Percentiles rank a stretch among this genome's conserved stretches.
phyloP scores from a whole-genome alignment of 78 protist genomes.

The Cavenderia fasciculata region DNA sequence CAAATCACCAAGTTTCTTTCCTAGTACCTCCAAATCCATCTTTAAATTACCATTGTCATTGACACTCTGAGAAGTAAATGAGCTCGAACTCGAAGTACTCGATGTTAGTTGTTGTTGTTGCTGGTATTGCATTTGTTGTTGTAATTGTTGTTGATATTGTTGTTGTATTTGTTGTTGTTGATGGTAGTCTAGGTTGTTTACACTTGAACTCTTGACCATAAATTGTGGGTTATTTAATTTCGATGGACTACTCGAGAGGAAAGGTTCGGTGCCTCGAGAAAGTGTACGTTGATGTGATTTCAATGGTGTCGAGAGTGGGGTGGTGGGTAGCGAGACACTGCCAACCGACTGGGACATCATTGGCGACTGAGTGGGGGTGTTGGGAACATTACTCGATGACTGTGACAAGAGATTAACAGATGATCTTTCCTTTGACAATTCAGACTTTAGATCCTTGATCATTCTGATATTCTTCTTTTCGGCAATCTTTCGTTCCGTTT shows the following conservation, averaged over 20 bases:
- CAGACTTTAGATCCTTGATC: constrained; percentile 63
- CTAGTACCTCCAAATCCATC: constrained; percentile 40
- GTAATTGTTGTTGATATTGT: background rate
- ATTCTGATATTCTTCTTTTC: constrained; percentile 51
- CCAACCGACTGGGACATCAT: constrained; percentile 1
- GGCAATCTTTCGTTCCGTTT: constrained; percentile 46
- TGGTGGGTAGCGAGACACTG: constrained; percentile 43
- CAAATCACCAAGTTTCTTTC: constrained; percentile 58
- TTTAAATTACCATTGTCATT: background rate
- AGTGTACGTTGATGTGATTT: constrained; percentile 31
- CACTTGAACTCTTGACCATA: background rate
- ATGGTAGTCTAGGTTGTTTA: background rate
- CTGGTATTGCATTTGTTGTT: background rate
- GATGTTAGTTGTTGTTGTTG: background rate
- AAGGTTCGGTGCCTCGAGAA: constrained; percentile 25
- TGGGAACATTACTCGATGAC: constrained; percentile 12
- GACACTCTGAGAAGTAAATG: too few relatives aligned
- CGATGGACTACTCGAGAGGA: background rate
- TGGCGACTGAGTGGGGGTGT: constrained; percentile 20
- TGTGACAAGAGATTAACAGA: constrained; percentile 19
- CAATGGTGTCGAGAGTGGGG: constrained; percentile 29
- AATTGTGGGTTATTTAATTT: background rate
- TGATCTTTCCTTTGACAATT: constrained; percentile 46
- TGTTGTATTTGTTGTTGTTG: background rate
- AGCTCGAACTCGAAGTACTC: too few relatives aligned